These are phyloP conservation scores for barrel medic (Medicago truncatula) DNA, from an alignment of 306 rosid genomes.

Conservation along the genomic window DNA sequence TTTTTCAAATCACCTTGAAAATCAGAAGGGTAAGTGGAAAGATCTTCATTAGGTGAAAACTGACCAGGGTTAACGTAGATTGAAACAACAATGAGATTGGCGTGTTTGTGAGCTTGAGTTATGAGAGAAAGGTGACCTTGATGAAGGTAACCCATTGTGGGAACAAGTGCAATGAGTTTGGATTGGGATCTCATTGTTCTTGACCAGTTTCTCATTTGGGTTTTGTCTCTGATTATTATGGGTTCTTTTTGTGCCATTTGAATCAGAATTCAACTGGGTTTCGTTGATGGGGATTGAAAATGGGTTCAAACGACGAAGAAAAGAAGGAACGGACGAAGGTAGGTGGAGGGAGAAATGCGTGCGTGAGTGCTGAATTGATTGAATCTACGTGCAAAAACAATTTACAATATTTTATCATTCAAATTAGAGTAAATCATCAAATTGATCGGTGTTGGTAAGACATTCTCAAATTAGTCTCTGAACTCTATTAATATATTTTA, in stretches of 20 bases:
- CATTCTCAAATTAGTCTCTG: no score
- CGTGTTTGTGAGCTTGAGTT: constrained; percentile 56
- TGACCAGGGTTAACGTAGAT: constrained; percentile 90
- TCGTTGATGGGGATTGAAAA: neutral
- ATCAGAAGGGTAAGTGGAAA: constrained; percentile 86
- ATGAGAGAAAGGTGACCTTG: constrained; percentile 79
- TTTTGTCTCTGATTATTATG: constrained; percentile 58
- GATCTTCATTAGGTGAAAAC: constrained; percentile 85
- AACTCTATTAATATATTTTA: no score
- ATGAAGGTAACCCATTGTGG: constrained; percentile 96
- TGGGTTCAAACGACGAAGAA: no score
- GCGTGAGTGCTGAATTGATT: no score
- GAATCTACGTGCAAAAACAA: no score
- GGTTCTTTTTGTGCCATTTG: constrained; percentile 61
- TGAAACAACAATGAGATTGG: constrained; percentile 68
- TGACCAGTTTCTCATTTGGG: constrained; percentile 78
- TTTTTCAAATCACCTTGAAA: constrained; percentile 70
- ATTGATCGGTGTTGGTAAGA: no score
- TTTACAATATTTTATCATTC: no score
- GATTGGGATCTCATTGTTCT: constrained; percentile 76
- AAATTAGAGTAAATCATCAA: no score
- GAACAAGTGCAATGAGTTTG: constrained; percentile 66
- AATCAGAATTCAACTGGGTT: neutral
- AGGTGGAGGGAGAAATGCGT: no score
- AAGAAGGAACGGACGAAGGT: no score